These are phyloP conservation scores for Rutstroemia sp. DNA, from an alignment of 2,329 filamentous ascomycete genomes.

Conservation along the genomic window DNA sequence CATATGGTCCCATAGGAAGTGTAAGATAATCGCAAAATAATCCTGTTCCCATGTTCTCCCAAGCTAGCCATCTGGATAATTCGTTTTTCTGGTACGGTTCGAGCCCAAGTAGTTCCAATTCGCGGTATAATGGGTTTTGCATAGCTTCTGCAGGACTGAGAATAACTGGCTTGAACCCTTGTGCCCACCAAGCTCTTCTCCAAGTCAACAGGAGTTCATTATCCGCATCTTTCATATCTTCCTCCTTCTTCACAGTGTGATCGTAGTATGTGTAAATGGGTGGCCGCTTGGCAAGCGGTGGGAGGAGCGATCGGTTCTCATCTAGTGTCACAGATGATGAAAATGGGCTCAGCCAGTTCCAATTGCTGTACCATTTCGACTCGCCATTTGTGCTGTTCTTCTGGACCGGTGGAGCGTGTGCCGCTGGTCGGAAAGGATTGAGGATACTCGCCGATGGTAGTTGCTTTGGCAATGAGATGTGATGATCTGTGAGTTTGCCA, in stretches of 20 bases:
- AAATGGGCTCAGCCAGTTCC: conserved; percentile 87
- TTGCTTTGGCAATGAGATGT: conserved; percentile 41
- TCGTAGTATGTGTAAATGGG: conserved; percentile 92
- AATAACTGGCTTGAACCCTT: conserved; percentile 82
- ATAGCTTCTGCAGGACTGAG: conserved; percentile 73
- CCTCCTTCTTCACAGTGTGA: conserved; percentile 52
- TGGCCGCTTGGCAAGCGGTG: conserved; percentile 62
- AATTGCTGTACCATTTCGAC: conserved; percentile 79
- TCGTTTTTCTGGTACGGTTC: conserved; percentile 58
- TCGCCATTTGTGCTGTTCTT: conserved; percentile 72
- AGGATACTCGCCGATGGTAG: conserved; percentile 35
- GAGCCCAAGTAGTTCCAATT: conserved; percentile 57
- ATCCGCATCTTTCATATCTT: conserved; percentile 62
- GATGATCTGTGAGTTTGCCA: conserved; percentile 43
- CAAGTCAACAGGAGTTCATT: conserved; percentile 75
- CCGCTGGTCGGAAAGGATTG: conserved; percentile 62
- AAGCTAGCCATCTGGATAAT: conserved; percentile 81
- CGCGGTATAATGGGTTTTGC: conserved; percentile 71
- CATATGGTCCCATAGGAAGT: conserved; percentile 72
- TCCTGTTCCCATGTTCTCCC: conserved; percentile 84
- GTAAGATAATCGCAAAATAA: conserved; percentile 72
- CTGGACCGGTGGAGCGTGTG: conserved; percentile 66
- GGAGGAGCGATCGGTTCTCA: conserved; percentile 75
- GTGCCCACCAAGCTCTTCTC: conserved; percentile 91
- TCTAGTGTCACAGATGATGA: conserved; percentile 74